Percentiles rank a stretch among this genome's conserved stretches.
Conservation (phyloP, 148 eudicot species). For the Chenopodium formosanum region DNA sequence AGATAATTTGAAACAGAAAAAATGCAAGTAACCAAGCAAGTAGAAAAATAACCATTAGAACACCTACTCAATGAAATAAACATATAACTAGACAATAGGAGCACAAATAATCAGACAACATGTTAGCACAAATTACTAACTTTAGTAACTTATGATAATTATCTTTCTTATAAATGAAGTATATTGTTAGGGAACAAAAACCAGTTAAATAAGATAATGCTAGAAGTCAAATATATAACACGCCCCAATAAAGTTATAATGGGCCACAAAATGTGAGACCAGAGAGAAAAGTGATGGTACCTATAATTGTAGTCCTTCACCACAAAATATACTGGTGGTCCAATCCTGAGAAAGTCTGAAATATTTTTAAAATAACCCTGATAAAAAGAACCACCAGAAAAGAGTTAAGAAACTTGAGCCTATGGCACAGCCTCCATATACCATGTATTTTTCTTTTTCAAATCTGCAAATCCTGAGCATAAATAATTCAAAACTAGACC, state of each 20-base stretch:
- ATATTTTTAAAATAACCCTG: constrained; percentile 84
- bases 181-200: too few species aligned
- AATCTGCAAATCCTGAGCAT: background rate
- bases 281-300: constrained; percentile 32
- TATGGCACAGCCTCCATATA: background rate
- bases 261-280: background rate
- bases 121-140: background rate
- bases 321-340: constrained; percentile 91
- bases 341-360: constrained; percentile 77
- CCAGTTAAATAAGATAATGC: too few species aligned
- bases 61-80: background rate
- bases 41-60: background rate
- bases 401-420: constrained; percentile 14
- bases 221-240: too few species aligned
- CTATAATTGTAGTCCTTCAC: constrained; percentile 84
- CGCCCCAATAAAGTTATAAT: too few species aligned
- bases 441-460: background rate
- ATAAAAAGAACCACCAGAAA: constrained; percentile 12
- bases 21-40: background rate
- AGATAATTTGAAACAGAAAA: background rate
- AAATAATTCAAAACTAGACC: constrained; percentile 39
- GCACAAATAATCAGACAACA: background rate
- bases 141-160: background rate
- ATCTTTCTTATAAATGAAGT: background rate
- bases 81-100: background rate